Conservation (phyloP, 2,329 filamentous ascomycete species). For the Phialocephala subalpina region DNA sequence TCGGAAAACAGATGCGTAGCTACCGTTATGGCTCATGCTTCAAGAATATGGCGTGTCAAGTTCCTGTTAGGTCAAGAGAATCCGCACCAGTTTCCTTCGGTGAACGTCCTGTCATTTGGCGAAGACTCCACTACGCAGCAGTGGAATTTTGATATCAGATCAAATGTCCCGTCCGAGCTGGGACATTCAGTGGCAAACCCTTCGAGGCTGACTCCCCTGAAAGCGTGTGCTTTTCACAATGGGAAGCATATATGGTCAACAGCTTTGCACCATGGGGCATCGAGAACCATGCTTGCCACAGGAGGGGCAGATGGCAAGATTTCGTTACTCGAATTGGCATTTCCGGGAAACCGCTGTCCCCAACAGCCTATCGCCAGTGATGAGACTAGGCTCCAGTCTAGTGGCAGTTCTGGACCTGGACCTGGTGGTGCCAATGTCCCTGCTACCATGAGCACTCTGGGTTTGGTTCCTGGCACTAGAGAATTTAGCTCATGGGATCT, state of each 20-base stretch:
- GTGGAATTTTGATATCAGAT: slow-evolving; percentile 58
- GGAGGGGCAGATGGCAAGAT: slow-evolving; percentile 87
- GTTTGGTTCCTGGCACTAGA: too few relatives aligned
- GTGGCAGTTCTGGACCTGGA: background rate
- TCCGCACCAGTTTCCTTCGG: slow-evolving; percentile 26
- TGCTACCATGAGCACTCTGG: too few relatives aligned
- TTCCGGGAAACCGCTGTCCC: background rate
- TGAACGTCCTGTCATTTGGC: slow-evolving; percentile 78
- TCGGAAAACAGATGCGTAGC: slow-evolving; percentile 63
- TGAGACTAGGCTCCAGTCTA: background rate
- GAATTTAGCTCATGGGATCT: slow-evolving; percentile 19
- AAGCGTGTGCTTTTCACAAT: slow-evolving; percentile 70
- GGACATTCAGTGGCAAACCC: background rate
- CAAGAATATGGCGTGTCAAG: slow-evolving; percentile 87
- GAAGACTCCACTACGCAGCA: slow-evolving; percentile 82
- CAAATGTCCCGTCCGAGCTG: background rate
- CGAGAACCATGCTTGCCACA: slow-evolving; percentile 56
- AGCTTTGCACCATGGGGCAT: slow-evolving; percentile 50
- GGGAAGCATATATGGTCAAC: slow-evolving; percentile 94
- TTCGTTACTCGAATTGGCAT: slow-evolving; percentile 46
- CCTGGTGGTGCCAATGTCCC: background rate
- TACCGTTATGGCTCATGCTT: slow-evolving; percentile 83
- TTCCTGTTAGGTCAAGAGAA: slow-evolving; percentile 57
- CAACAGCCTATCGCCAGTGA: background rate
- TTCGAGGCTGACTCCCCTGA: slow-evolving; percentile 56